A percentile compares a stretch with the other conserved stretches of the same genome.
These are phyloP conservation scores for Rutstroemia sydowiana DNA, from an alignment of 2,329 filamentous ascomycete genomes.

Conservation along the genomic window DNA sequence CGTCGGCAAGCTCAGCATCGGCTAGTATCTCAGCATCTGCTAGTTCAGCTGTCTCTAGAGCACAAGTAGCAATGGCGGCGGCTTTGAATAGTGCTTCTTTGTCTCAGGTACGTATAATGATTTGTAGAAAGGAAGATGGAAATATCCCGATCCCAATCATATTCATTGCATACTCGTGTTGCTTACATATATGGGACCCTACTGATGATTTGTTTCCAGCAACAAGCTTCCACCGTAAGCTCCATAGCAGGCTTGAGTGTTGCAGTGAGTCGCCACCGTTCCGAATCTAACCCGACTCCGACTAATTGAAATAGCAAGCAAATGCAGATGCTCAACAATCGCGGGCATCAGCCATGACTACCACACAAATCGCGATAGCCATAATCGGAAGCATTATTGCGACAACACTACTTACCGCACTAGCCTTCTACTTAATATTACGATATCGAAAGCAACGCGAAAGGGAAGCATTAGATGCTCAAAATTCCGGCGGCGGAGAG, in stretches of 20 bases:
- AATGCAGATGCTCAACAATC: slow-evolving; percentile 19
- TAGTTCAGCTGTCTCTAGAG: slow-evolving; percentile 16
- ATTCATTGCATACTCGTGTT: not conserved
- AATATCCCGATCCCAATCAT: too few relatives aligned
- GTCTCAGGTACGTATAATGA: slow-evolving; percentile 17
- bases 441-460: slow-evolving; percentile 23
- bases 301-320: not conserved
- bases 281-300: not conserved
- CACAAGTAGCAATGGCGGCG: slow-evolving; percentile 18
- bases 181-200: too few relatives aligned
- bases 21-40: slow-evolving; percentile 22
- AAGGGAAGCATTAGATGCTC: not conserved
- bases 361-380: slow-evolving; percentile 36
- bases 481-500: not conserved
- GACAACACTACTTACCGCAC: slow-evolving; percentile 35
- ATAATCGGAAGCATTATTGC: slow-evolving; percentile 38
- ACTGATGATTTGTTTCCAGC: not conserved
- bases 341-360: slow-evolving; percentile 35
- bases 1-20: slow-evolving; percentile 21
- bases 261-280: not conserved
- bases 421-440: slow-evolving; percentile 32
- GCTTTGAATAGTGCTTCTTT: slow-evolving; percentile 18
- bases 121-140: too few relatives aligned
- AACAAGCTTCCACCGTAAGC: not conserved
- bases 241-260: not conserved